phyloP scores from a whole-genome alignment of 1,284 basidiomycete species.

The Cryptococcus sp. region DNA sequence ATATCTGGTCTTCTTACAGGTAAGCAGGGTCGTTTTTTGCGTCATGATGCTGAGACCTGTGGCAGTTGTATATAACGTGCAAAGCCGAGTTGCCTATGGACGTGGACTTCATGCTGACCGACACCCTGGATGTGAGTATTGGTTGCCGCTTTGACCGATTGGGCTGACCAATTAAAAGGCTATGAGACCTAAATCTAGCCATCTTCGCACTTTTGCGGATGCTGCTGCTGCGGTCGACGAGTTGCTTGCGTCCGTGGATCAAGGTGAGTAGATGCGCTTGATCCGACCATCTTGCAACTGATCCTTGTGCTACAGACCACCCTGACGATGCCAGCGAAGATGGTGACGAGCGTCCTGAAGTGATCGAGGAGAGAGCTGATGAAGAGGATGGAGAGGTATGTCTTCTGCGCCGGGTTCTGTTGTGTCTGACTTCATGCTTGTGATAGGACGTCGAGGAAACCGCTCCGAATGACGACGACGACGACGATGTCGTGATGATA shows the following conservation, averaged over 20 bases:
- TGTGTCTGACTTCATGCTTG: no score
- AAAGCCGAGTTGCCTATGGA: conserved; percentile 92
- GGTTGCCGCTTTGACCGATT: neutral
- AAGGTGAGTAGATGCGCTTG: conserved; percentile 55
- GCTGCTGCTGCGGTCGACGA: conserved; percentile 85
- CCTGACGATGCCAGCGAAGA: conserved; percentile 1
- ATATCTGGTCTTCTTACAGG: conserved; percentile 91
- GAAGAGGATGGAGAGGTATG: conserved; percentile 24
- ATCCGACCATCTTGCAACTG: no score
- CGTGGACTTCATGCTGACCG: conserved; percentile 92
- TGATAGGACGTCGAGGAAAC: no score
- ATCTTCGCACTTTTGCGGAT: conserved; percentile 75
- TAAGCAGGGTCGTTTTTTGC: conserved; percentile 47
- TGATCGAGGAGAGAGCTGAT: conserved; percentile 22
- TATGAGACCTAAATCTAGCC: conserved; percentile 70
- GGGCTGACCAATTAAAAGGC: conserved; percentile 57
- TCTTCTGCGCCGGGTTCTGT: conserved; percentile 1
- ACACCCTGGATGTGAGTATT: conserved; percentile 77
- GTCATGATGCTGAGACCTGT: conserved; percentile 4
- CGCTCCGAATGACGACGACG: conserved; percentile 15
- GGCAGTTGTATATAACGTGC: conserved; percentile 80
- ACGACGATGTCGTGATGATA: conserved; percentile 60
- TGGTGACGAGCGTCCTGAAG: conserved; percentile 3
- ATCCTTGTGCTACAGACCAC: neutral
- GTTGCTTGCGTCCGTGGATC: conserved; percentile 67